These are phyloP conservation scores for Clarireedia homoeocarpa DNA, from an alignment of 2,329 filamentous ascomycete genomes.

Conservation along the genomic window DNA sequence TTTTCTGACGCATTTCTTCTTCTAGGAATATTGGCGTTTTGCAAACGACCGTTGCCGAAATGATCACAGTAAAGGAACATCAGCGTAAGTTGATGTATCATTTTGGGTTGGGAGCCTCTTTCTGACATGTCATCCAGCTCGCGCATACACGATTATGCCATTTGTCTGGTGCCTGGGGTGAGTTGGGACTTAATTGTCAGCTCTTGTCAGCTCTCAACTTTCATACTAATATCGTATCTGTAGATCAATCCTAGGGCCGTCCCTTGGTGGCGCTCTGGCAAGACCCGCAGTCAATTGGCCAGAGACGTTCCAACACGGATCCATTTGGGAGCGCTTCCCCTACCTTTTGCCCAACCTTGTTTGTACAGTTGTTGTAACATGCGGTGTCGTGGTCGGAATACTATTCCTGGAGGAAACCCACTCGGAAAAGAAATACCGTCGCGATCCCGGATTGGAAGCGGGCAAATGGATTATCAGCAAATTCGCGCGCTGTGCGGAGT, in stretches of 20 bases:
- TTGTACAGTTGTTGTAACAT: slow-evolving; percentile 68
- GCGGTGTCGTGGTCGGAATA: slow-evolving; percentile 70
- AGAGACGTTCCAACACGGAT: slow-evolving; percentile 58
- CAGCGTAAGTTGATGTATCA: slow-evolving; percentile 55
- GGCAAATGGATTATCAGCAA: slow-evolving; percentile 60
- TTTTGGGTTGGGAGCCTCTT: slow-evolving; percentile 25
- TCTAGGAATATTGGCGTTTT: slow-evolving; percentile 84
- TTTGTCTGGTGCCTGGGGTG: slow-evolving; percentile 95
- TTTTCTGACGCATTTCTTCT: slow-evolving; percentile 13
- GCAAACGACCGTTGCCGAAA: slow-evolving; percentile 89
- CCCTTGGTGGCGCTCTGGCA: slow-evolving; percentile 83
- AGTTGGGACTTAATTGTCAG: slow-evolving; percentile 22
- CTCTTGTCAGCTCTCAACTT: slow-evolving; percentile 6
- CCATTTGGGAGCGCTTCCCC: slow-evolving; percentile 78
- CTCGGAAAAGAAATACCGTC: slow-evolving; percentile 65
- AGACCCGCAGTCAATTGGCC: slow-evolving; percentile 81
- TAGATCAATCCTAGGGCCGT: slow-evolving; percentile 84
- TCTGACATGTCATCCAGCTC: slow-evolving; percentile 45
- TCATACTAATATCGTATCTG: slow-evolving; percentile 1
- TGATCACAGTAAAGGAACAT: slow-evolving; percentile 88
- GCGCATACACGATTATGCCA: slow-evolving; percentile 95
- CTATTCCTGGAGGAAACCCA: slow-evolving; percentile 95
- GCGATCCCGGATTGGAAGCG: slow-evolving; percentile 68
- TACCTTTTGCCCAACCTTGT: slow-evolving; percentile 92
- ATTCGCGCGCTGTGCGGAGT: slow-evolving; percentile 21